Percentiles rank a stretch among this genome's conserved stretches.
Conservation (phyloP, 345 rosid species). For the Physaria fendleri region DNA sequence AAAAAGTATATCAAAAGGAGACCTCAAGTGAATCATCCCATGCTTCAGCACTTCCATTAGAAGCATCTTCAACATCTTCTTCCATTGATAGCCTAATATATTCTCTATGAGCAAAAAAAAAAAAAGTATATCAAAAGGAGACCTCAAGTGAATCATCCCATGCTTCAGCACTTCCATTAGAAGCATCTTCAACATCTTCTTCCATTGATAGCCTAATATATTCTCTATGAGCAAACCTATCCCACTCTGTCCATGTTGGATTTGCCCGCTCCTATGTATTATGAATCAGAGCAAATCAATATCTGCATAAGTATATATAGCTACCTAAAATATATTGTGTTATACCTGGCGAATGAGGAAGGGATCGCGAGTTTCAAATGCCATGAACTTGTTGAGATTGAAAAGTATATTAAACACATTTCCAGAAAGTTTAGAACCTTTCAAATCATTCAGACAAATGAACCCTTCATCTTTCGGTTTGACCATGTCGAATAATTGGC, state of each 20-base stretch:
- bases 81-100: slow-evolving; percentile 97
- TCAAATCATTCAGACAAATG: slow-evolving; percentile 51
- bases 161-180: slow-evolving; percentile 95
- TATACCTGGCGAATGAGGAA: slow-evolving; percentile 61
- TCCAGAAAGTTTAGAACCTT: slow-evolving; percentile 60
- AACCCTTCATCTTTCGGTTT: slow-evolving; percentile 77
- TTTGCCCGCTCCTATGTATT: slow-evolving; percentile 44
- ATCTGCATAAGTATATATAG: background rate
- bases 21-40: slow-evolving; percentile 99
- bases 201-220: slow-evolving; percentile 97
- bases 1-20: slow-evolving; percentile 66
- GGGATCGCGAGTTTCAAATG: slow-evolving; percentile 67
- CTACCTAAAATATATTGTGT: background rate
- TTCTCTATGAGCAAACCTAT: slow-evolving; percentile 57
- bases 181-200: slow-evolving; percentile 96
- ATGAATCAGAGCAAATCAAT: background rate
- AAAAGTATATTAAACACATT: slow-evolving; percentile 67
- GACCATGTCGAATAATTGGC: slow-evolving; percentile 95
- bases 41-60: slow-evolving; percentile 95
- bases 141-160: slow-evolving; percentile 99
- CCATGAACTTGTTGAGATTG: slow-evolving; percentile 66
- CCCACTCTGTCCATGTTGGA: slow-evolving; percentile 56
- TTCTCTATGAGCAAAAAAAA: slow-evolving; percentile 96
- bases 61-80: slow-evolving; percentile 96
- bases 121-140: slow-evolving; percentile 66